Percentiles rank a stretch among this genome's conserved stretches.
Evolutionary conservation across 2,329 filamentous ascomycete genomes (phyloP).

Genomic region (Paecilomyces formosus): DNA sequence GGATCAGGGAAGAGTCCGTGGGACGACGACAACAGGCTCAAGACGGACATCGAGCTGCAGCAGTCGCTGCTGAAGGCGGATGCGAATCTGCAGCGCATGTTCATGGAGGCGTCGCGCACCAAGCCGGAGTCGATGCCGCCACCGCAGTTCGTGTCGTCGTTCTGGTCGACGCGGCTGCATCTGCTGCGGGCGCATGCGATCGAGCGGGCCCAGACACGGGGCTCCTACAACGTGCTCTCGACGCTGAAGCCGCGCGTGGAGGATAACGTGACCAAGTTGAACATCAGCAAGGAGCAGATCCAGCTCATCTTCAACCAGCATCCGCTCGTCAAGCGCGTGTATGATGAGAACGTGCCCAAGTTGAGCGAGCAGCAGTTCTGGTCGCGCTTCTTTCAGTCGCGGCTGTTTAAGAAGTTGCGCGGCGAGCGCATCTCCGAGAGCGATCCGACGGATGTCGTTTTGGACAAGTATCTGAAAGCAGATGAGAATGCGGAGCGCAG

Average conservation of each 20-base stretch:
- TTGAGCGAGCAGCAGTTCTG: conserved; percentile 77
- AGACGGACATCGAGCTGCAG: conserved; percentile 72
- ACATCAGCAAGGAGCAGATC: conserved; percentile 85
- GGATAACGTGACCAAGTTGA: conserved; percentile 68
- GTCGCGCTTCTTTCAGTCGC: conserved; percentile 87
- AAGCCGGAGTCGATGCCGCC: conserved; percentile 79
- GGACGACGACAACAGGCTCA: conserved; percentile 75
- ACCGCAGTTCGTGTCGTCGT: conserved; percentile 78
- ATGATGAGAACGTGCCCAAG: conserved; percentile 86
- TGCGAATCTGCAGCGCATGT: conserved; percentile 67
- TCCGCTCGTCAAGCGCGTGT: conserved; percentile 79
- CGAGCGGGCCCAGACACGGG: conserved; percentile 75
- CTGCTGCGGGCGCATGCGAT: conserved; percentile 85
- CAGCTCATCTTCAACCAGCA: conserved; percentile 90
- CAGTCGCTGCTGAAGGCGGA: conserved; percentile 82
- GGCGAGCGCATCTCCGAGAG: conserved; percentile 77
- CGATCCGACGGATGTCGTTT: conserved; percentile 67
- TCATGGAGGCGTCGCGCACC: conserved; percentile 72
- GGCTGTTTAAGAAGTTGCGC: conserved; percentile 81
- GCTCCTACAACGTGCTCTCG: conserved; percentile 88
- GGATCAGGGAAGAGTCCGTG: conserved; percentile 49
- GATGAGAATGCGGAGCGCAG: conserved; percentile 52
- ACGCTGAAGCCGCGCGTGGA: conserved; percentile 75
- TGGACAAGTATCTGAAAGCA: conserved; percentile 77
- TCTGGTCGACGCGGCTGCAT: conserved; percentile 86